phyloP scores from a whole-genome alignment of 768 basidiomycete species.

The Pholiota molesta region DNA sequence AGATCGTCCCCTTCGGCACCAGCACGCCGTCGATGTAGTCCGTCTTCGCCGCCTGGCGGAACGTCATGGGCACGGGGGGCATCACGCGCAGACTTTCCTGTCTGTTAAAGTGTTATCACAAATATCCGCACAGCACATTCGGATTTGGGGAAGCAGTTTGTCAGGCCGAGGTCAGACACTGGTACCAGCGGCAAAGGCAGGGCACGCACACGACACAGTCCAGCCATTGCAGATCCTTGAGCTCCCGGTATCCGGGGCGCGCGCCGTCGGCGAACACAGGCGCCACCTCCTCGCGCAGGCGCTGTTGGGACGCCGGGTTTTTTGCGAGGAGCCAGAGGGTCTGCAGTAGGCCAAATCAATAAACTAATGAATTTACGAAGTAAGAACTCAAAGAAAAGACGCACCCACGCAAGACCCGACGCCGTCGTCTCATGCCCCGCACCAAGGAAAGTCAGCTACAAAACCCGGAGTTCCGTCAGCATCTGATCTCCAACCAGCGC shows the following conservation, averaged over 20 bases:
- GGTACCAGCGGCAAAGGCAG: too few species aligned
- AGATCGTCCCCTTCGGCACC: constrained; percentile 45
- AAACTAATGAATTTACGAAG: background rate
- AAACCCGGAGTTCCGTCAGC: too few species aligned
- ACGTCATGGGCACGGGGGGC: constrained; percentile 43
- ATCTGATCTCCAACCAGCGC: too few species aligned
- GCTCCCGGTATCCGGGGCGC: constrained; percentile 39
- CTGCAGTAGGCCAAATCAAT: constrained; percentile 23
- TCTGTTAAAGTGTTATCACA: constrained; percentile 27
- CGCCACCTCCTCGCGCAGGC: constrained; percentile 55
- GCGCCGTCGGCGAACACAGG: constrained; percentile 36
- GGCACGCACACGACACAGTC: constrained; percentile 41
- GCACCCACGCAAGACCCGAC: constrained; percentile 51
- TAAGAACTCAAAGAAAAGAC: constrained; percentile 1
- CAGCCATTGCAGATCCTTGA: constrained; percentile 43
- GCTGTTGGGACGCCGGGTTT: constrained; percentile 48
- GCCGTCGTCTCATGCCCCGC: constrained; percentile 48
- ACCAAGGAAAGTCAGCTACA: background rate
- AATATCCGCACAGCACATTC: background rate
- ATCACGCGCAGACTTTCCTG: constrained; percentile 44
- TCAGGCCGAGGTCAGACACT: too few species aligned
- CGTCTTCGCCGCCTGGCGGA: constrained; percentile 39
- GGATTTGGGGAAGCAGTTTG: too few species aligned
- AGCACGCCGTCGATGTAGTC: constrained; percentile 43
- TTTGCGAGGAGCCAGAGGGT: constrained; percentile 58